Percentiles rank a stretch among this genome's conserved stretches.
phyloP scores from a whole-genome alignment of 495 filamentous ascomycete genomes.

The Aspergillus conjunctus region DNA sequence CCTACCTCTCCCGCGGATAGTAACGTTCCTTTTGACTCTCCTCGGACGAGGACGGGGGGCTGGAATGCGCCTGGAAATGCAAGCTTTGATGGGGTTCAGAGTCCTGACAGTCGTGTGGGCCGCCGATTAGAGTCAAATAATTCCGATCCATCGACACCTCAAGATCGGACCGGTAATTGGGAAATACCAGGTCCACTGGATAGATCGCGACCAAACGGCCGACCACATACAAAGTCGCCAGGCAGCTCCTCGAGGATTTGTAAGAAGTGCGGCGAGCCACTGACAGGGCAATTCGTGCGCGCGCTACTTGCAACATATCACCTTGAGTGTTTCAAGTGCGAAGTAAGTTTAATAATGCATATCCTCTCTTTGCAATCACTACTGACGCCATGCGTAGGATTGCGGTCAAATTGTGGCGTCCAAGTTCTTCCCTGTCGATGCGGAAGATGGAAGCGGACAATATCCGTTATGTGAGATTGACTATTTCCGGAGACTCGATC shows the following conservation, averaged over 20 bases:
- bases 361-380: neutral
- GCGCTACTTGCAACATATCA: constrained; percentile 92
- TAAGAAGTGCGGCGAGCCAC: constrained; percentile 80
- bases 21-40: constrained; percentile 48
- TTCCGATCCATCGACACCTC: constrained; percentile 28
- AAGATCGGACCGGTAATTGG: constrained; percentile 39
- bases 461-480: constrained; percentile 98
- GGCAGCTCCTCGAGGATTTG: constrained; percentile 61
- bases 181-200: constrained; percentile 44
- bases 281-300: constrained; percentile 95
- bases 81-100: constrained; percentile 28
- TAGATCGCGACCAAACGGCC: constrained; percentile 49
- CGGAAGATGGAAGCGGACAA: constrained; percentile 79
- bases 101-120: constrained; percentile 36
- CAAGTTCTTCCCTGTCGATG: constrained; percentile 97
- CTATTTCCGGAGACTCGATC: constrained; percentile 90
- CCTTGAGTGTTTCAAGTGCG: constrained; percentile 96
- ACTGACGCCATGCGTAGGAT: constrained; percentile 62
- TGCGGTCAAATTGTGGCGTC: constrained; percentile 95
- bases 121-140: constrained; percentile 37
- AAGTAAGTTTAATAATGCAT: constrained; percentile 59
- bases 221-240: constrained; percentile 45
- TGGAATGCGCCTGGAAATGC: constrained; percentile 34
- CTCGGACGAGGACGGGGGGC: constrained; percentile 37
- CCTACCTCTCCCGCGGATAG: constrained; percentile 51